Evolutionary conservation across 352 stramenopile genomes (phyloP), one percentile per base, ranked within the genome.

Genomic region (Globisporangium lucens): DNA sequence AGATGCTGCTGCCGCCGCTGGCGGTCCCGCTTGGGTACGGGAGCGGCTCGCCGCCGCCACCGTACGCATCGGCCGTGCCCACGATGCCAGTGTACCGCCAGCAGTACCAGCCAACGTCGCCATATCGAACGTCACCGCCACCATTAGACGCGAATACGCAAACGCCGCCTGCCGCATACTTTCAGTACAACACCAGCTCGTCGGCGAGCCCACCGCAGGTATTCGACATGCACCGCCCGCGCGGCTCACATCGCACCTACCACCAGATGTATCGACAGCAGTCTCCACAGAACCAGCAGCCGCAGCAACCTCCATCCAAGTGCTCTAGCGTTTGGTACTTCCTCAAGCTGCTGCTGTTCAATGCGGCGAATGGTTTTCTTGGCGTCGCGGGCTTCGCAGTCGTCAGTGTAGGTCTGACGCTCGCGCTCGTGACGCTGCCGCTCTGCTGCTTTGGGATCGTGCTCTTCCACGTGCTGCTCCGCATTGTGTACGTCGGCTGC

Each of bases 371-470:
- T 33, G 53, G 43, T 35, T 51, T 59, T 15, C 53, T 77, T 22
- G 53, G 63, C 29, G 2, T 68, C 20, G 63, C n/a, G 29, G 63
- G 63, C 55, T 68, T 68, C n/a, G 1, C 17, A 7, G 10, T 63
- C n/a, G 63, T 68, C 27, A 63, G 62, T 61, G n/a, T 6, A 2
- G 74, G 66, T 1, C 61, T 74, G 7, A 17, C 67, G 41, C 55
- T 86, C 35, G 47, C 73, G 10, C 49, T 83, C 24, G 35, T 75
- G 52, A 68, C 75, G 53, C 73, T 92, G 27, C 80, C 82, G n/a
- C 59, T 89, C 13, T 89, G 80, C 33, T 78, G 80, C 57, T 78
- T 78, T n/a, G 79, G 80, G 30, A 55, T 89, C 52, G 62, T 83
- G 10, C 68, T 90, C 47, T 83, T 86, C 52, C 71, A 78, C 17